These are phyloP conservation scores for Panicum hallii DNA, from an alignment of 202 grass and related monocot genomes.

Conservation along the genomic window DNA sequence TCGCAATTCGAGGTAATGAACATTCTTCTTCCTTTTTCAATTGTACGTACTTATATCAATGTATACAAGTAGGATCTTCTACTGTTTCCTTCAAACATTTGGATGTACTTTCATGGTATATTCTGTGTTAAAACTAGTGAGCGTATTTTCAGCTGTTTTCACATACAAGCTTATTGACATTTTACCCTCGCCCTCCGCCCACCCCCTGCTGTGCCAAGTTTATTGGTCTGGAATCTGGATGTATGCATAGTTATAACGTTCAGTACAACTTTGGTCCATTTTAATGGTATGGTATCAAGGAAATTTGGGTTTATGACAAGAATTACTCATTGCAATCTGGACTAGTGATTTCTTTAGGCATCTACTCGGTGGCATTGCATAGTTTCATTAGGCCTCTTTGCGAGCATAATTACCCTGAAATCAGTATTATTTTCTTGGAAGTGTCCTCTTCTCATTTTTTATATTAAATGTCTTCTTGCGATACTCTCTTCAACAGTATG, in stretches of 20 bases:
- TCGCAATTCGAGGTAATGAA: background rate
- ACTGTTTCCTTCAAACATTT: background rate
- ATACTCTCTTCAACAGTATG: constrained; percentile 5
- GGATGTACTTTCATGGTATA: no score
- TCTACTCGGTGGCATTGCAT: background rate
- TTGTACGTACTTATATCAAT: background rate
- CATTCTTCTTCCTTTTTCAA: background rate
- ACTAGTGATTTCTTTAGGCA: background rate
- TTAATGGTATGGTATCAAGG: background rate
- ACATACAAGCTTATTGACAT: background rate
- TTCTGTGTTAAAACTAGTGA: background rate
- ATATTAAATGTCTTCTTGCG: background rate
- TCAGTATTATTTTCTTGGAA: background rate
- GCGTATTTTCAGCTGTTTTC: background rate
- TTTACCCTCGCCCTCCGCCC: background rate
- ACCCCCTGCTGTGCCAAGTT: background rate
- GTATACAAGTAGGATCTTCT: background rate
- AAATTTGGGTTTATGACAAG: background rate
- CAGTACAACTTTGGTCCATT: background rate
- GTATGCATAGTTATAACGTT: background rate
- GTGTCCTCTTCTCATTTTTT: background rate
- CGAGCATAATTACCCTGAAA: constrained; percentile 1
- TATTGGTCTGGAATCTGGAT: background rate
- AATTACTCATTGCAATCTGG: background rate
- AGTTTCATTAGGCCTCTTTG: background rate